Conservation (phyloP, 2,329 filamentous ascomycete species). For the Aspergillus ibericus region DNA sequence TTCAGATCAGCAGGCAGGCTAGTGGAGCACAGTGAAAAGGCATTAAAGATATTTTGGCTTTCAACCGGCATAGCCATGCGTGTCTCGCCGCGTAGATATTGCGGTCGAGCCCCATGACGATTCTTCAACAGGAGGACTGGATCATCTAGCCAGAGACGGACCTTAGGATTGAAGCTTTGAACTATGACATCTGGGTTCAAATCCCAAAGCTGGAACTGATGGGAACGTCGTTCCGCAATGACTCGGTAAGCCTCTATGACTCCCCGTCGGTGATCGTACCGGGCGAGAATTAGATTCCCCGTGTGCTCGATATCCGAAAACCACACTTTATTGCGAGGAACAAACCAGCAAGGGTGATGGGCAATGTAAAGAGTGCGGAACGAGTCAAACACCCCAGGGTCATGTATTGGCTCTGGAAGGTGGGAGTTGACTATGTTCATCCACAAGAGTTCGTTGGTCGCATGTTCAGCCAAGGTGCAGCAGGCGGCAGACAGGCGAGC, state of each 20-base stretch:
- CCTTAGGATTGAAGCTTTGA: constrained; percentile 68
- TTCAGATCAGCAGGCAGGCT: constrained; percentile 44
- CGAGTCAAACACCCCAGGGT: constrained; percentile 59
- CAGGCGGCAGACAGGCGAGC: constrained; percentile 61
- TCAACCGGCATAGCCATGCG: constrained; percentile 57
- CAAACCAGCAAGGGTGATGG: constrained; percentile 82
- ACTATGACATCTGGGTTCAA: constrained; percentile 66
- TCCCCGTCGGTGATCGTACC: constrained; percentile 70
- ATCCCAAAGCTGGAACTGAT: constrained; percentile 63
- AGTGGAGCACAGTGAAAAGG: constrained; percentile 64
- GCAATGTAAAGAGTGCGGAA: constrained; percentile 72
- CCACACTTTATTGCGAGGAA: constrained; percentile 79
- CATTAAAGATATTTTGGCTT: constrained; percentile 59
- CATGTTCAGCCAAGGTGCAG: constrained; percentile 59
- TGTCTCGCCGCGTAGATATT: constrained; percentile 43
- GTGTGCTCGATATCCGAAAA: constrained; percentile 73
- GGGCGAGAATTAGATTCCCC: constrained; percentile 73
- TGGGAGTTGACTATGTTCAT: constrained; percentile 66
- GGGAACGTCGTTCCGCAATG: constrained; percentile 61
- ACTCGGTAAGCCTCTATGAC: constrained; percentile 81
- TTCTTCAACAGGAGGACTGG: constrained; percentile 63
- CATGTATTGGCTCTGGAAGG: constrained; percentile 59
- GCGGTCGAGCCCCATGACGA: constrained; percentile 18
- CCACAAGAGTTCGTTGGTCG: constrained; percentile 71
- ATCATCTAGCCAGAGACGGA: constrained; percentile 72